Evolutionary conservation across 768 basidiomycete genomes (phyloP), one percentile per base, ranked within the genome.

Genomic region (Phylloporus sp.): DNA sequence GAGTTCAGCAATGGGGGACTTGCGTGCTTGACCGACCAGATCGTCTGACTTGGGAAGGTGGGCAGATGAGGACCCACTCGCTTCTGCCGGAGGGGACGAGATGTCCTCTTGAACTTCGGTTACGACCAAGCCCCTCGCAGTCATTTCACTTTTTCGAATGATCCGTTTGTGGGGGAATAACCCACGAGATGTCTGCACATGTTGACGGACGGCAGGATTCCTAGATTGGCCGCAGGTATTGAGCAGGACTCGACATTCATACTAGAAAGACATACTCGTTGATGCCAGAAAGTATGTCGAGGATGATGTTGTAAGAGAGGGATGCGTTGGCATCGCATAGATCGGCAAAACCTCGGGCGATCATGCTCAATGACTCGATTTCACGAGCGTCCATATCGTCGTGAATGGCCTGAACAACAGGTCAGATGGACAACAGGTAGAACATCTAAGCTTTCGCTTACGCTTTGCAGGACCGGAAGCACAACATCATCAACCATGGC

Each of bases 1-100:
- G 57, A 98, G 78, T 67, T 98, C 95, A 20, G 93, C 90, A 26
- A 98, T 93, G 6, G 95, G 93, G 49, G 91, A 94, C 67, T 85
- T 88, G 56, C 82, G 79, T 48, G 75, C 67, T 12, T 78, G 75
- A 23, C 62, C 59, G 41, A 54, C 59, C 28, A 75, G 62, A 27
- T 82, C 78, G 22, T 73, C 72, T 38, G 57, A 58, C 60, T 72
- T 73, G 23, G 55, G 41, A 54, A 56, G 47, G 58, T 64, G 55
- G 46, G 60, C 63, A 6, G 74, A 56, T 15, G 66, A 56, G 2
- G 68, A 59, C 6, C 67, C 53, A 39, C 60, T 56, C 22, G 66
- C 52, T 48, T 67, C 75, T 15, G 75, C 67, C 5, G 78, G 77
- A 39, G 78, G 67, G 6, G 79, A 76, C 4, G 80, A 62, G 32